Conservation (phyloP, 371 early-diverging fungal genomes). For the Mucor mucedo region DNA sequence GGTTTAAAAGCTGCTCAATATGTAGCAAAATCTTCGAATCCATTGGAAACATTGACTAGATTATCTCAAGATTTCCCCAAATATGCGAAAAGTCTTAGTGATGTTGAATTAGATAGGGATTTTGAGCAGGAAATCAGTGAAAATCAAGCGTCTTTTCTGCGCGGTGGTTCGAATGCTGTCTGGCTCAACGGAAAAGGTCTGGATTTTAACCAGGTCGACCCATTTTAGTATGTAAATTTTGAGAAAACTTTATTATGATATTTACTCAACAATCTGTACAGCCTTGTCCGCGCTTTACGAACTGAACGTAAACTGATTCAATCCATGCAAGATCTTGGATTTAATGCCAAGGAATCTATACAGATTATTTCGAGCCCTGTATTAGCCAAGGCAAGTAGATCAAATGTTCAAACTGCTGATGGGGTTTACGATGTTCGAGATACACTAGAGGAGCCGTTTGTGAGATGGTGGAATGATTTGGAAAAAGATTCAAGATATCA, state of each 20-base stretch:
- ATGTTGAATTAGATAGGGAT: slow-evolving; percentile 38
- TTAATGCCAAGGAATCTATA: slow-evolving; percentile 67
- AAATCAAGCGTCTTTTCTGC: slow-evolving; percentile 36
- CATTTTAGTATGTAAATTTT: slow-evolving; percentile 60
- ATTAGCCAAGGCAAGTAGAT: slow-evolving; percentile 25
- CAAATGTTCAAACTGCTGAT: slow-evolving; percentile 36
- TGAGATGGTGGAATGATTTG: slow-evolving; percentile 91
- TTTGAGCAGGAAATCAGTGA: slow-evolving; percentile 36
- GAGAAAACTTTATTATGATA: background rate
- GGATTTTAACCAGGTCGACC: slow-evolving; percentile 61
- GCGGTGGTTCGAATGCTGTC: slow-evolving; percentile 49
- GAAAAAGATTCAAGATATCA: slow-evolving; percentile 81
- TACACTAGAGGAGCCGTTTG: slow-evolving; percentile 43
- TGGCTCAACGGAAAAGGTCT: slow-evolving; percentile 75
- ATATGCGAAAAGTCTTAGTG: slow-evolving; percentile 74
- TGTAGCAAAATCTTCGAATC: slow-evolving; percentile 60
- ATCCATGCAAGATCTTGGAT: slow-evolving; percentile 53
- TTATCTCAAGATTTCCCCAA: slow-evolving; percentile 86
- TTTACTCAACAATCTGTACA: slow-evolving; percentile 21
- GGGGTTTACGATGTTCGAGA: slow-evolving; percentile 86
- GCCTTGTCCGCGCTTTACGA: slow-evolving; percentile 36
- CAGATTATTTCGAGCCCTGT: slow-evolving; percentile 63
- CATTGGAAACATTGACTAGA: slow-evolving; percentile 65
- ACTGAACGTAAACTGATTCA: slow-evolving; percentile 40
- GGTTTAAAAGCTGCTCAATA: slow-evolving; percentile 73